Evolutionary conservation across 1,139 yeast species (phyloP), one percentile per base, ranked within the genome.

Genomic region (Scheffersomyces segobiensis): DNA sequence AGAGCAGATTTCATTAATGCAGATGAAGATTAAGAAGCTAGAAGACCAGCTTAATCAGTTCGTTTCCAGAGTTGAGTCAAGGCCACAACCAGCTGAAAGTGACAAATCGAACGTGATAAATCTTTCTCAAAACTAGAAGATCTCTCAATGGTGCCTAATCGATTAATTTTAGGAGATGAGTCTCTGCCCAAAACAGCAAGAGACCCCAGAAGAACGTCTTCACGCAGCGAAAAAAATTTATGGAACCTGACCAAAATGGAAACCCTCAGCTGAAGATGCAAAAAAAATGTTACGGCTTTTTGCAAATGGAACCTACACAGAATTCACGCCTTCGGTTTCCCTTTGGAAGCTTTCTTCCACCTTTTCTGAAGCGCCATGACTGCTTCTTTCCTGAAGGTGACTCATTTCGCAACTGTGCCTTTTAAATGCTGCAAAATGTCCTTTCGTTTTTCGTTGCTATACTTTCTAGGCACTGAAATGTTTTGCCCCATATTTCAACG

Each of bases 241-340:
- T n/a, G 53, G 24, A 52, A 53, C 49, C 55, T 21, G 55, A 55
- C 26, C 24, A 18, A 48, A 48, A 48, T 6, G 50, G 50, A 48
- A 48, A 48, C 50, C 21, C 24, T 48, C 20, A 18, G 50, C 50
- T 12, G 50, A 20, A 10, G 22, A 6, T 20, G 22, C 50, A 14
- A 21, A 48, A 24, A 46, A 48, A 39, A 51, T 1, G 26, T 26
- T n/a, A 50, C 52, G 53, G 46, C 46, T 39, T 22, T 39, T 21
- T 12, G 14, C 2, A 32, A 32, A 32, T 32, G 42, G 42, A 32
- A 32, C 42, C 42, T 32, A 32, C 42, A 32, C 42, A 32, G n/a
- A 21, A 19, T 18, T 20, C 46, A 26, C 22, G 46, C 46, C 20
- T 26, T 24, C 18, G n/a, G 53, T 19, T 24, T 19, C 53, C 47